phyloP scores from a whole-genome alignment of 352 stramenopile genomes.

The Globisporangium ultimum region DNA sequence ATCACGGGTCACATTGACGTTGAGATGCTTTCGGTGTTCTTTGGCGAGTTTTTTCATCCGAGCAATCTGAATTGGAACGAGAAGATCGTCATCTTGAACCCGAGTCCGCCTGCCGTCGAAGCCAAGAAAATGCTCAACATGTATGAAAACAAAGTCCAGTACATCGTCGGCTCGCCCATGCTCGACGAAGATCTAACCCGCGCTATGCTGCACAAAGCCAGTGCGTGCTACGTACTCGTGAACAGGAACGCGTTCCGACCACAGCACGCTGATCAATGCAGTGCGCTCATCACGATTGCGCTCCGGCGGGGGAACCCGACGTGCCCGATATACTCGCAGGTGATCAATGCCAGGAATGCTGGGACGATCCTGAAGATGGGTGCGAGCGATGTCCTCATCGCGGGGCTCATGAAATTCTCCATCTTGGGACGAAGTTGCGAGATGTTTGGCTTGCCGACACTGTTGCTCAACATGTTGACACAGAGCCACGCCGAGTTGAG shows the following conservation, averaged over 20 bases:
- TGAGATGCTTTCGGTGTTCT: constrained; percentile 61
- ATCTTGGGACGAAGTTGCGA: constrained; percentile 68
- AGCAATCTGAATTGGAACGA: constrained; percentile 86
- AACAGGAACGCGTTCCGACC: constrained; percentile 47
- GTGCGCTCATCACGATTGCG: constrained; percentile 70
- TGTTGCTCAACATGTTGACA: constrained; percentile 62
- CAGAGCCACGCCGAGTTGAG: constrained; percentile 58
- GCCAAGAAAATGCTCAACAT: constrained; percentile 77
- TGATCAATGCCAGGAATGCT: constrained; percentile 66
- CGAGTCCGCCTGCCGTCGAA: constrained; percentile 48
- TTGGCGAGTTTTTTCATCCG: constrained; percentile 83
- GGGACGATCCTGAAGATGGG: constrained; percentile 72
- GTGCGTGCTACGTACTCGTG: constrained; percentile 69
- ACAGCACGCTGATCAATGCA: constrained; percentile 69
- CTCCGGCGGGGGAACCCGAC: constrained; percentile 61
- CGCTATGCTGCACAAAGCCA: constrained; percentile 45
- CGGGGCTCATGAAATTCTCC: constrained; percentile 71
- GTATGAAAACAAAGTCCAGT: constrained; percentile 77
- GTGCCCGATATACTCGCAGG: constrained; percentile 75
- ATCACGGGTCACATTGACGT: constrained; percentile 69
- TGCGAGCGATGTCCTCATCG: constrained; percentile 63
- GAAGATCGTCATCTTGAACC: constrained; percentile 73
- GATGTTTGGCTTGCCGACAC: constrained; percentile 56
- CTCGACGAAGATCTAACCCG: constrained; percentile 72
- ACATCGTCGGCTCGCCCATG: constrained; percentile 80